Evolutionary conservation across 208 protist genomes (phyloP).

Genomic region (Leishmania guyanensis): DNA sequence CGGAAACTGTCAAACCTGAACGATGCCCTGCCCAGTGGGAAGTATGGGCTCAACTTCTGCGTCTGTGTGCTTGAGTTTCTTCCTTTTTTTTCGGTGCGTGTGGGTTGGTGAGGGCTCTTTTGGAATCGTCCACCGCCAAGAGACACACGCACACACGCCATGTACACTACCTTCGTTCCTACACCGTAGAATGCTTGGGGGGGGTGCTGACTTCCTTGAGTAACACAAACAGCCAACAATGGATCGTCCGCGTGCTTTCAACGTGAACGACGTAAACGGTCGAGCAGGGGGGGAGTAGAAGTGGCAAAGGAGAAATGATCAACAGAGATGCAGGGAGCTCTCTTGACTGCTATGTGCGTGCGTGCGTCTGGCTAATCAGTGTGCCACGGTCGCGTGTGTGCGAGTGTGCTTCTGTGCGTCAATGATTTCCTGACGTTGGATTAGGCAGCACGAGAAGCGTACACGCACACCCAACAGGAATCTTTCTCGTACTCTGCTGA

Average conservation of each 20-base stretch:
- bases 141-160: not conserved
- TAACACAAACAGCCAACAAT: not conserved
- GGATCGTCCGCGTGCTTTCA: not conserved
- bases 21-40: not conserved
- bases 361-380: not conserved
- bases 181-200: not conserved
- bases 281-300: not conserved
- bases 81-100: not conserved
- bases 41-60: too few relatives aligned
- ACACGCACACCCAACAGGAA: not conserved
- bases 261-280: not conserved
- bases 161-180: slow-evolving; percentile 4
- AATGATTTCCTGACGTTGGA: not conserved
- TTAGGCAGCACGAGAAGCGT: not conserved
- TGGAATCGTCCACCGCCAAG: not conserved
- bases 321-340: not conserved
- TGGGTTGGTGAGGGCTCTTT: not conserved
- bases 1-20: not conserved
- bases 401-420: not conserved
- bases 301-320: not conserved
- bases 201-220: not conserved
- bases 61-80: not conserved
- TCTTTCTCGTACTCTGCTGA: not conserved
- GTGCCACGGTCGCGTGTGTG: not conserved
- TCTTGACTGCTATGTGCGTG: not conserved